These are phyloP conservation scores for Blastobotrys proliferans DNA, from an alignment of 1,139 yeast species.

Conservation along the genomic window DNA sequence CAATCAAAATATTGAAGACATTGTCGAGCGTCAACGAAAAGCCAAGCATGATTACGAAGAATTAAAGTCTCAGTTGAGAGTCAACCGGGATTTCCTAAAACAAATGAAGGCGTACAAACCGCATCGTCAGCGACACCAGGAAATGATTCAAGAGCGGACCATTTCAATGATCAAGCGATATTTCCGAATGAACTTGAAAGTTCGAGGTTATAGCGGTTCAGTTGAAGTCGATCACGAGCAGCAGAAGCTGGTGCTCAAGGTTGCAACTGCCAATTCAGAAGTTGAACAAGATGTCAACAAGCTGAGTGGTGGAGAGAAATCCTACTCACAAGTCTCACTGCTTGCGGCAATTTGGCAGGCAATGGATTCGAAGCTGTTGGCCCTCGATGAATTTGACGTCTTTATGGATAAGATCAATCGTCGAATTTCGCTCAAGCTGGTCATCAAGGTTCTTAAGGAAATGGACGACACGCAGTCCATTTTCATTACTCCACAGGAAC, in stretches of 20 bases:
- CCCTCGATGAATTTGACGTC: constrained; percentile 95
- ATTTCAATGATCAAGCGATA: constrained; percentile 2
- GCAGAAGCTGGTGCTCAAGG: constrained; percentile 33
- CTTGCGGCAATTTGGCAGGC: constrained; percentile 89
- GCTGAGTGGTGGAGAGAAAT: constrained; percentile 94
- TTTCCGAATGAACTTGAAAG: constrained; percentile 28
- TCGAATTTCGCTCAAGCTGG: constrained; percentile 68
- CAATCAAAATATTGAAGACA: background rate
- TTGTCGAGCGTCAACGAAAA: background rate
- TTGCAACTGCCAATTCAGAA: constrained; percentile 43
- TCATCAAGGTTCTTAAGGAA: constrained; percentile 60
- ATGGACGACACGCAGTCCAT: constrained; percentile 75
- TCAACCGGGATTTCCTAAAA: background rate
- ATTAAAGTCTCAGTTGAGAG: background rate
- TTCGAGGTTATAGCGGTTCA: constrained; percentile 72
- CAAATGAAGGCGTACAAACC: background rate
- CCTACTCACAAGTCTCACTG: constrained; percentile 86
- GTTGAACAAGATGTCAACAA: constrained; percentile 73
- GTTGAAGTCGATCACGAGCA: constrained; percentile 56
- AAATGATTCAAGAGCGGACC: background rate
- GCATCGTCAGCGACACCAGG: constrained; percentile 7
- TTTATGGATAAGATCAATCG: constrained; percentile 96
- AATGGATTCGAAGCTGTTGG: constrained; percentile 82
- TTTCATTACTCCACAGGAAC: constrained; percentile 92
- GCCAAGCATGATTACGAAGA: background rate